phyloP scores from a whole-genome alignment of 2,329 filamentous ascomycete genomes.

The Ceratocystis ficicola region DNA sequence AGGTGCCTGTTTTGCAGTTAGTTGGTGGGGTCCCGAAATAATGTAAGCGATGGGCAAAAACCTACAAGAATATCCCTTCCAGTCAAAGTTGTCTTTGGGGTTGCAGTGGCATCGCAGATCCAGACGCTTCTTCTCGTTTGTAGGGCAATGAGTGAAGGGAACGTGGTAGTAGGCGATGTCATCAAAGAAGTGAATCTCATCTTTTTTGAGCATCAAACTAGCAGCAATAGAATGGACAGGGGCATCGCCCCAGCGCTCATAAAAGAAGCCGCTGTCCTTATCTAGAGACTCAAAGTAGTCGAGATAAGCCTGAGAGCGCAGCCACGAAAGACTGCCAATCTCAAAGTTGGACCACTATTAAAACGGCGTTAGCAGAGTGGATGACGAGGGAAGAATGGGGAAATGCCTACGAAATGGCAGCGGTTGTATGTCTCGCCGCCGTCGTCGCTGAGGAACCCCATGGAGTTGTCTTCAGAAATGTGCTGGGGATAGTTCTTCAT shows the following conservation, averaged over 20 bases:
- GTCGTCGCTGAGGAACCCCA: slow-evolving; percentile 86
- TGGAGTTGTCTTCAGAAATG: slow-evolving; percentile 68
- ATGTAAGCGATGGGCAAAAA: slow-evolving; percentile 25
- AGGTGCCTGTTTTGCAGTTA: slow-evolving; percentile 39
- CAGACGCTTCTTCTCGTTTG: slow-evolving; percentile 68
- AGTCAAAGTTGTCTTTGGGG: slow-evolving; percentile 95
- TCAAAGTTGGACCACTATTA: slow-evolving; percentile 98
- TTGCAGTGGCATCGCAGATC: slow-evolving; percentile 91
- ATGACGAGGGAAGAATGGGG: neutral
- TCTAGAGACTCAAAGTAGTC: slow-evolving; percentile 88
- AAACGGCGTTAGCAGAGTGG: slow-evolving; percentile 15
- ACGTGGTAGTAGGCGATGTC: slow-evolving; percentile 98
- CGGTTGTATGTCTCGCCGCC: slow-evolving; percentile 86
- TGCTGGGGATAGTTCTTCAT: slow-evolving; percentile 84
- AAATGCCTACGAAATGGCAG: slow-evolving; percentile 73
- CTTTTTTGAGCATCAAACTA: slow-evolving; percentile 72
- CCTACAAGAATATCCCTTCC: slow-evolving; percentile 97
- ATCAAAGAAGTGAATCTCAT: slow-evolving; percentile 96
- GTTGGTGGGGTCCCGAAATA: neutral
- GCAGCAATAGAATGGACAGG: slow-evolving; percentile 97
- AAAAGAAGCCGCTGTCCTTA: slow-evolving; percentile 91
- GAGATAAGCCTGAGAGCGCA: slow-evolving; percentile 74
- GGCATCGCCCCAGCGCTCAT: slow-evolving; percentile 95
- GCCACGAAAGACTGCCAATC: slow-evolving; percentile 85
- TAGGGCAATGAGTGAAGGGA: slow-evolving; percentile 95